Evolutionary conservation across 495 filamentous ascomycete genomes (phyloP).

Genomic region (Penicillium pancosmium): DNA sequence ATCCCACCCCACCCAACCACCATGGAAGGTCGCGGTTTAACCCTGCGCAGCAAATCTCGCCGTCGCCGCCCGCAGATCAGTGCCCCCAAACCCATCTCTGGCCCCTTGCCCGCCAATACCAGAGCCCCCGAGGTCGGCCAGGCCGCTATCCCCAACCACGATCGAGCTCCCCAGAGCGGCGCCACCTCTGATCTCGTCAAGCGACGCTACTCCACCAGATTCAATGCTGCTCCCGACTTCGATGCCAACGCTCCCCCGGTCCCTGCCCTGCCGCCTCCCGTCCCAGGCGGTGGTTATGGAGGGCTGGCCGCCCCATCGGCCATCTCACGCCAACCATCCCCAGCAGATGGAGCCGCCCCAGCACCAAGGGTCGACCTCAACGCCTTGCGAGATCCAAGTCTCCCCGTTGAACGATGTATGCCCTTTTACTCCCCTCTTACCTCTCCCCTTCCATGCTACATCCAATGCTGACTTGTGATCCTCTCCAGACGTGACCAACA

Average conservation of each 20-base stretch:
- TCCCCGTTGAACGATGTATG: conserved; percentile 66
- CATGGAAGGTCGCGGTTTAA: conserved; percentile 71
- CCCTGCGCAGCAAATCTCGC: conserved; percentile 86
- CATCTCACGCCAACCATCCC: conserved; percentile 49
- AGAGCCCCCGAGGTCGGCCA: conserved; percentile 31
- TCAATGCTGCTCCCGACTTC: conserved; percentile 76
- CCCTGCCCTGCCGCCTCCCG: conserved; percentile 53
- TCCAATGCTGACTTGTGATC: background rate
- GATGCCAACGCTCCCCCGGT: conserved; percentile 66
- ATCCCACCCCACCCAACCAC: conserved; percentile 4
- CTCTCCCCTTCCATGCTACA: too few species aligned
- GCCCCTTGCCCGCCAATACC: conserved; percentile 52
- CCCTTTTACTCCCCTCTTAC: background rate
- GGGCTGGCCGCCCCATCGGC: conserved; percentile 45
- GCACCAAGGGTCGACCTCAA: conserved; percentile 65
- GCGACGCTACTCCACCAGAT: conserved; percentile 87
- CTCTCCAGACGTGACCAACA: conserved; percentile 67
- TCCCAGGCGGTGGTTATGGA: conserved; percentile 53
- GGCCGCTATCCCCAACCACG: conserved; percentile 31
- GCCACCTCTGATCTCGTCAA: conserved; percentile 93
- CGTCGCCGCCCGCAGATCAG: conserved; percentile 72
- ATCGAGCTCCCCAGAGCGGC: conserved; percentile 38
- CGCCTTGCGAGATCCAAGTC: conserved; percentile 75
- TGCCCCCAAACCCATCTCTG: conserved; percentile 79
- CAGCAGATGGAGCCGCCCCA: conserved; percentile 37